Evolutionary conservation across 1,139 yeast species (phyloP).

Genomic region (Suhomyces kunorum): DNA sequence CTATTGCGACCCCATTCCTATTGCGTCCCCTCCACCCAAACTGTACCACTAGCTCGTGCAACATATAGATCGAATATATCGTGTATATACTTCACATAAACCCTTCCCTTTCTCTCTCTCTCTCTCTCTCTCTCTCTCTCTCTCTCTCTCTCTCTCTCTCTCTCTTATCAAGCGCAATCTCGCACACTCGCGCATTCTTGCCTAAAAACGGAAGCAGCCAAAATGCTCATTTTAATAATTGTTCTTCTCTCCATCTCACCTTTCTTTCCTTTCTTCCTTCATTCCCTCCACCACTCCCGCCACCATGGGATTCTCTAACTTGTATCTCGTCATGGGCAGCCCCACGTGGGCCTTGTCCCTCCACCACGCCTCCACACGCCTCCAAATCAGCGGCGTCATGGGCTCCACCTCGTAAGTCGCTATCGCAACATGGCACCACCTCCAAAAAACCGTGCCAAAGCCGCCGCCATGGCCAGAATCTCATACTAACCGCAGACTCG

Average conservation of each 20-base stretch:
- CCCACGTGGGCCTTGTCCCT: not conserved
- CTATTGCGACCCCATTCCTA: too few species aligned
- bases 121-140: not conserved
- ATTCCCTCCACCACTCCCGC: not conserved
- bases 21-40: too few species aligned
- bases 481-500: slow-evolving; percentile 40
- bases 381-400: slow-evolving; percentile 57
- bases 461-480: not conserved
- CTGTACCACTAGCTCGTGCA: too few species aligned
- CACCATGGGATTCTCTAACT: slow-evolving; percentile 10
- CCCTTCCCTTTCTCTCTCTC: too few species aligned
- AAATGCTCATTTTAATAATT: too few species aligned
- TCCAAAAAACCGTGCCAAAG: not conserved
- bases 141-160: too few species aligned
- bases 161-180: too few species aligned
- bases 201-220: not conserved
- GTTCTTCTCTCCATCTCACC: too few species aligned
- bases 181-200: too few species aligned
- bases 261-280: not conserved
- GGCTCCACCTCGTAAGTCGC: slow-evolving; percentile 63
- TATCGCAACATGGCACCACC: too few species aligned
- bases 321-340: slow-evolving; percentile 5
- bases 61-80: too few species aligned
- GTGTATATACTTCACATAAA: too few species aligned
- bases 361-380: slow-evolving; percentile 11